Base-by-base conservation (phyloP, 2,329 filamentous ascomycete genomes). In the Fusarium sp. region DNA sequence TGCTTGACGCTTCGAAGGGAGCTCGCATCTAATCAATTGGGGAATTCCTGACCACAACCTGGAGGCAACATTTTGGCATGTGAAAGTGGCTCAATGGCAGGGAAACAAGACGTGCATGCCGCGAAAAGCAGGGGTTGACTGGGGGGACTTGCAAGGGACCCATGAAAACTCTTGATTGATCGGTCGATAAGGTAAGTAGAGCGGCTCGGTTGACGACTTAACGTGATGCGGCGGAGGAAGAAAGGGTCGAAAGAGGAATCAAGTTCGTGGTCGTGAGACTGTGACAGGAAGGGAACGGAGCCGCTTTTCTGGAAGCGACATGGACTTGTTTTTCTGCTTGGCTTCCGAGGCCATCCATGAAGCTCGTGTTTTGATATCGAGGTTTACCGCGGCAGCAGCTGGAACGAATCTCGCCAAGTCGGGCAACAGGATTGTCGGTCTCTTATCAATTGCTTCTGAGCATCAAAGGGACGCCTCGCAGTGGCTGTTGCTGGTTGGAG, bases 81-180 rank as follows among this genome's bases (percentile, higher is more conserved):
- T 76, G 74, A 76, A 73, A 71, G 74, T 75, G 74, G 74, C 74
- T 46, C 21, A 56, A 47, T 44, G 55, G 62, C 68, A 68, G 63
- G 65, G 65, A 50, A 58, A 50, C 38, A 46, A 40, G 47, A 62
- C 45, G 64, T 56, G 61, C 66, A 62, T 68, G 65, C 66, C 65
- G 58, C 56, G 10, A 28, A 48, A 43, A 63, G 42, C 51, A 51
- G 61, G 65, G 66, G 52, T 51, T 23, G 21, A 32, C 30, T 60
- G 30, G 42, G 55, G 26, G 20, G 23, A 46, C 39, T 23, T 63
- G 42, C 51, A 48, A 46, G 65, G 65, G 56, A 30, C 56, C 56
- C 46, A 36, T 40, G 56, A 21, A 28, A n/a, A 32, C 26, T 60
- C 28, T 66, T 34, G 52, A 28, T 23, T 48, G 45, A 65, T 62